Conservation (phyloP, 352 stramenopile species). For the Achlya hypogyna region DNA sequence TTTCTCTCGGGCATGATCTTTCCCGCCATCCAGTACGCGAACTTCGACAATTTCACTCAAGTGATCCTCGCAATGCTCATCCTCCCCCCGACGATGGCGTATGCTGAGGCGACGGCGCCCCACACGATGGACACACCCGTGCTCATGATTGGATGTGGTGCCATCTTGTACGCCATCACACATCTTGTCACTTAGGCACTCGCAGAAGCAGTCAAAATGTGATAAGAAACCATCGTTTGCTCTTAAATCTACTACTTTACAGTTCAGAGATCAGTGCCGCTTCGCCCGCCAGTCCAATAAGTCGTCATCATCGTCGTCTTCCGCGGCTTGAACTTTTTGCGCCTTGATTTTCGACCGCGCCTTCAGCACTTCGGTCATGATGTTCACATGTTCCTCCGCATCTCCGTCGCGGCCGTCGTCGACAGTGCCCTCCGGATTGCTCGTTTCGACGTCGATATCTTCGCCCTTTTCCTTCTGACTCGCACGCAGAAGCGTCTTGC, state of each 20-base stretch:
- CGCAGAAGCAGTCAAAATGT: slow-evolving; percentile 22
- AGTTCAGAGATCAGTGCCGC: neutral
- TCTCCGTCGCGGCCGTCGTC: neutral
- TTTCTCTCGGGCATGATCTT: slow-evolving; percentile 80
- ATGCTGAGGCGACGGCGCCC: slow-evolving; percentile 72
- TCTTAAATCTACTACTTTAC: too few relatives aligned
- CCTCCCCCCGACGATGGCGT: slow-evolving; percentile 68
- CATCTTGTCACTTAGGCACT: slow-evolving; percentile 35
- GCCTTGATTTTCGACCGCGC: neutral
- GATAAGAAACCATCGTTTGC: neutral
- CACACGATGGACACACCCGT: slow-evolving; percentile 84
- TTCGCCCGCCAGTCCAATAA: slow-evolving; percentile 15
- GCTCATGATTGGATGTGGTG: slow-evolving; percentile 68
- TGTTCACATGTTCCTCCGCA: neutral
- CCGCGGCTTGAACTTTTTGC: neutral
- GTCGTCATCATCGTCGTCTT: slow-evolving; percentile 11
- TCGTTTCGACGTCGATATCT: slow-evolving; percentile 1
- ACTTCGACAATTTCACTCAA: slow-evolving; percentile 63
- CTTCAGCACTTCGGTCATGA: slow-evolving; percentile 6
- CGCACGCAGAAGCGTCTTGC: slow-evolving; percentile 37
- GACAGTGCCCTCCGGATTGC: neutral
- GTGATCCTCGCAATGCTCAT: slow-evolving; percentile 74
- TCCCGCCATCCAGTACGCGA: slow-evolving; percentile 65
- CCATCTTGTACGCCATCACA: slow-evolving; percentile 75
- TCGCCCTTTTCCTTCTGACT: neutral